These are phyloP conservation scores for Parathielavia hyrcaniae DNA, from an alignment of 495 filamentous ascomycete genomes.

Conservation along the genomic window DNA sequence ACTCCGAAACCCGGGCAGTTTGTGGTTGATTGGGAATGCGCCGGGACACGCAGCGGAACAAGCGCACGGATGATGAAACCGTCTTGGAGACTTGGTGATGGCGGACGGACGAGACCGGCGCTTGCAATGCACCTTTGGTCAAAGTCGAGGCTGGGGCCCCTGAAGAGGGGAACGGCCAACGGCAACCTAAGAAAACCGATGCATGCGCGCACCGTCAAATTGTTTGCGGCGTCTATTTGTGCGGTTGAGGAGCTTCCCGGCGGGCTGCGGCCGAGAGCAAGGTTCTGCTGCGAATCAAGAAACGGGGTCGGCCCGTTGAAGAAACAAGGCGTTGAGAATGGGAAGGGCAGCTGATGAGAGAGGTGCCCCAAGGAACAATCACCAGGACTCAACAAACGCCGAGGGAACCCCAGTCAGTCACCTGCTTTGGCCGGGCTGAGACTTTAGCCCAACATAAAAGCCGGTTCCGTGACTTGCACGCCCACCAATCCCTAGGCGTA, in stretches of 20 bases:
- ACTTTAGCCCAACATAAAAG: conserved; percentile 10
- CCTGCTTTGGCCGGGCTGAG: conserved; percentile 25
- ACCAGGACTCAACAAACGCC: conserved; percentile 34
- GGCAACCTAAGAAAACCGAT: not conserved
- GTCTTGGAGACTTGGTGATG: not conserved
- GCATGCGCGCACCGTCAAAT: not conserved
- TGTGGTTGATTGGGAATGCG: not conserved
- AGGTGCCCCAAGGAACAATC: conserved; percentile 17
- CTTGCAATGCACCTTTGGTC: not conserved
- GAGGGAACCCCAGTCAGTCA: conserved; percentile 20
- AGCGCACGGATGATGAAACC: not conserved
- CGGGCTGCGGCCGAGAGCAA: not conserved
- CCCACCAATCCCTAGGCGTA: conserved; percentile 3
- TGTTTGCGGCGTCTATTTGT: not conserved
- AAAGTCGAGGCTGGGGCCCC: not conserved
- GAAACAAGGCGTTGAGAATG: conserved; percentile 12
- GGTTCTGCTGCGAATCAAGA: not conserved
- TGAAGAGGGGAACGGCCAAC: not conserved
- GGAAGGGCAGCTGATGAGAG: conserved; percentile 2
- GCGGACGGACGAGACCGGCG: not conserved
- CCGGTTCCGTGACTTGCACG: conserved; percentile 18
- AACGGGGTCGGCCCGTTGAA: not conserved
- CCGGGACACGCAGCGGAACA: not conserved
- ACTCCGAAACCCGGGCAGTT: not conserved
- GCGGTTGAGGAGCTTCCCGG: not conserved